Evolutionary conservation across 208 protist genomes (phyloP).

Genomic region (Leishmania turanica): DNA sequence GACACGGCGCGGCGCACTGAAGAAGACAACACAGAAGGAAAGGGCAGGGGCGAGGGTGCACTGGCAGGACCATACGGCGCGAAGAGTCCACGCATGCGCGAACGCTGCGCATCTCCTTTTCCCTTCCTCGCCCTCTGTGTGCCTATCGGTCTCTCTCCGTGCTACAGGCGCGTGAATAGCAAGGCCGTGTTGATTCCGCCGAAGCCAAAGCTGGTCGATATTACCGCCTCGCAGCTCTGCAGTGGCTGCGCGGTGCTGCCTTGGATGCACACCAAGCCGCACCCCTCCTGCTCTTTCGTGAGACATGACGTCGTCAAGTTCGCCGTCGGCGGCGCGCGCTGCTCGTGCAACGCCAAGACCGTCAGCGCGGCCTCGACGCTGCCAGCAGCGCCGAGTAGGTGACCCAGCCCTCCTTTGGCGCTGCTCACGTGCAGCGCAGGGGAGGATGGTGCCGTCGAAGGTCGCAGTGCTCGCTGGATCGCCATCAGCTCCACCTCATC

Average conservation of each 20-base stretch:
- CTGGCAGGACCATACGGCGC: not conserved
- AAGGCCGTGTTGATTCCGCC: constrained; percentile 95
- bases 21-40: not conserved
- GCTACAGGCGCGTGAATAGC: constrained; percentile 65
- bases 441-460: not conserved
- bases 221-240: constrained; percentile 46
- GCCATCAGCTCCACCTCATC: constrained; percentile 91
- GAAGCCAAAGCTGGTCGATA: constrained; percentile 98
- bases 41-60: not conserved
- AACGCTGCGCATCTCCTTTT: not conserved
- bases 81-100: not conserved
- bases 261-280: constrained; percentile 24
- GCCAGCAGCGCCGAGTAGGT: constrained; percentile 97
- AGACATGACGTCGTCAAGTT: constrained; percentile 82
- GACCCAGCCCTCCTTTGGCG: constrained; percentile 95
- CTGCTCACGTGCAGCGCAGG: constrained; percentile 75
- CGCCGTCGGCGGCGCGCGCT: constrained; percentile 89
- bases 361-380: constrained; percentile 93
- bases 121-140: not conserved
- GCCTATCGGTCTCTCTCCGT: not conserved
- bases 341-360: constrained; percentile 73
- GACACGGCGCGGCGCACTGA: not conserved
- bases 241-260: constrained; percentile 12
- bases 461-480: constrained; percentile 36
- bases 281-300: constrained; percentile 18